phyloP scores from a whole-genome alignment of 805 yeast genomes.

The Pichia scutulata region DNA sequence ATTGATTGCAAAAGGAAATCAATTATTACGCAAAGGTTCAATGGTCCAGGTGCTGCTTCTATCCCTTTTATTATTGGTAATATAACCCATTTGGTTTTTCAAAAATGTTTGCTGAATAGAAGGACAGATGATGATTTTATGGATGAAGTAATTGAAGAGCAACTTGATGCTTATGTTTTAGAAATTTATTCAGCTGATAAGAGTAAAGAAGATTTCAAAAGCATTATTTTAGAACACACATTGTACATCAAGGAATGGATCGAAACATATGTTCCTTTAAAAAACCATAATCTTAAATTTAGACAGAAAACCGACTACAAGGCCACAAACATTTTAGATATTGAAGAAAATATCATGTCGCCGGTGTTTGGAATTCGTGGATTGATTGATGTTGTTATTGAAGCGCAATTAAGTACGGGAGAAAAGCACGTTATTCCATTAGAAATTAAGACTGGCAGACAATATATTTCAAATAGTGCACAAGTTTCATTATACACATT shows the following conservation, averaged over 20 bases:
- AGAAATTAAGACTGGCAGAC: conserved; percentile 84
- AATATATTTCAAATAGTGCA: conserved; percentile 65
- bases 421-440: conserved; percentile 62
- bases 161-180: conserved; percentile 19
- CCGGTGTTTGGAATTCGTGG: conserved; percentile 88
- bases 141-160: conserved; percentile 25
- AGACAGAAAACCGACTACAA: conserved; percentile 34
- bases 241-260: conserved; percentile 50
- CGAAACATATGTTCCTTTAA: conserved; percentile 30
- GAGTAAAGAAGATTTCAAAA: conserved; percentile 36
- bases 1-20: conserved; percentile 67
- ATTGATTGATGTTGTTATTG: conserved; percentile 78
- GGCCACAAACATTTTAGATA: conserved; percentile 61
- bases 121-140: conserved; percentile 34
- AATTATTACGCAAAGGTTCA: conserved; percentile 48
- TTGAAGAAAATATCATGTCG: conserved; percentile 90
- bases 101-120: conserved; percentile 39
- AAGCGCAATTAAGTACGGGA: conserved; percentile 39
- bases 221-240: conserved; percentile 39
- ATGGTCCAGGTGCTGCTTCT: conserved; percentile 56
- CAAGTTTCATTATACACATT: conserved; percentile 81
- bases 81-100: conserved; percentile 73
- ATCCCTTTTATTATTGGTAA: conserved; percentile 72
- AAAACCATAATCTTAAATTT: conserved; percentile 2
- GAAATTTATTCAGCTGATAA: conserved; percentile 51